Evolutionary conservation across 306 rosid genomes (phyloP).

Genomic region (Erythrophleum fordii): DNA sequence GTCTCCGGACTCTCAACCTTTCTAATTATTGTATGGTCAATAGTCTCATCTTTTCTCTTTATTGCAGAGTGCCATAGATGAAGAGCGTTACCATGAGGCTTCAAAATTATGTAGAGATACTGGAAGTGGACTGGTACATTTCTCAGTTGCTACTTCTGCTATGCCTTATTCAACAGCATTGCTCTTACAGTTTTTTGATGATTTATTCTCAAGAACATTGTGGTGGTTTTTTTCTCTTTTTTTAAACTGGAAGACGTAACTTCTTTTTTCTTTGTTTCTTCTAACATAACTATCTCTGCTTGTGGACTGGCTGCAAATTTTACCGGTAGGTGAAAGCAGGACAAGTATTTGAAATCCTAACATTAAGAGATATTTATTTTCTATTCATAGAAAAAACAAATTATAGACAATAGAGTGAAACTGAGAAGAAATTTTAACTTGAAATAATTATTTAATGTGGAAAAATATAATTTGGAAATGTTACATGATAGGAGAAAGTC

Average conservation of each 20-base stretch:
- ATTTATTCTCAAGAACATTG: background rate
- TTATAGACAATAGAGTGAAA: background rate
- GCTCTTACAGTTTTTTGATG: slow-evolving; percentile 6
- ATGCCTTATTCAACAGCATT: slow-evolving; percentile 24
- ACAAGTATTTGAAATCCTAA: background rate
- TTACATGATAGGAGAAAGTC: background rate
- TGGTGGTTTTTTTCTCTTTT: background rate
- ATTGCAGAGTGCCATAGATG: slow-evolving; percentile 81
- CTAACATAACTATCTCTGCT: background rate
- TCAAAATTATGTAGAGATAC: slow-evolving; percentile 80
- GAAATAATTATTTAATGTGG: background rate
- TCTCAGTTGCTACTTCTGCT: slow-evolving; percentile 34
- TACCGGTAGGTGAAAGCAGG: background rate
- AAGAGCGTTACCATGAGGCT: slow-evolving; percentile 95
- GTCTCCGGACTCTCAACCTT: background rate
- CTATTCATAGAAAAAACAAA: background rate
- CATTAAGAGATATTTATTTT: background rate
- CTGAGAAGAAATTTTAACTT: background rate
- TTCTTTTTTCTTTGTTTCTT: background rate
- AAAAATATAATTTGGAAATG: background rate
- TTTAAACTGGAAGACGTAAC: background rate
- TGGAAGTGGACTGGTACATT: slow-evolving; percentile 95
- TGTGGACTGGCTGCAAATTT: background rate
- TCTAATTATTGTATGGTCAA: slow-evolving; percentile 13
- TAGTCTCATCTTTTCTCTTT: slow-evolving; percentile 9